Conservation (phyloP, 805 yeast genomes). For the Candida michaelii region DNA sequence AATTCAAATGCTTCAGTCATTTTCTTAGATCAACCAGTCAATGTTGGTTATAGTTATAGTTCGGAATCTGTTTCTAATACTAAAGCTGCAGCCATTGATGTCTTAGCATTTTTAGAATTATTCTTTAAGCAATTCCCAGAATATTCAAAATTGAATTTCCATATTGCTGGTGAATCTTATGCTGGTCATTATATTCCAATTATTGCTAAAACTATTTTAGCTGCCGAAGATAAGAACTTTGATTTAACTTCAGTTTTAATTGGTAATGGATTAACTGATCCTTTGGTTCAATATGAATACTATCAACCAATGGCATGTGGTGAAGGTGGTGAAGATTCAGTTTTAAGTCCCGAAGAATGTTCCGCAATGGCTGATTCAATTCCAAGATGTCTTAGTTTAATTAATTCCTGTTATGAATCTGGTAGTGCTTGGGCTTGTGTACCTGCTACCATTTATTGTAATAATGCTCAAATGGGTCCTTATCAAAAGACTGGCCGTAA, state of each 20-base stretch:
- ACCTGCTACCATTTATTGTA: constrained; percentile 90
- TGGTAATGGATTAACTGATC: constrained; percentile 92
- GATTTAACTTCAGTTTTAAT: constrained; percentile 77
- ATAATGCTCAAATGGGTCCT: constrained; percentile 77
- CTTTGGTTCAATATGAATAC: constrained; percentile 71
- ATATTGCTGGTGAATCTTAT: constrained; percentile 45
- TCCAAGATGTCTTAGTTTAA: constrained; percentile 74
- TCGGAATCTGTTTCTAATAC: constrained; percentile 31
- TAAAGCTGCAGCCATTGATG: constrained; percentile 35
- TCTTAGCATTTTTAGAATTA: constrained; percentile 37
- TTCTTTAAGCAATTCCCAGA: constrained; percentile 39
- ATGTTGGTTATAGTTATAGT: constrained; percentile 35
- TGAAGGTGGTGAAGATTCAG: constrained; percentile 77
- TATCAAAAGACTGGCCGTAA: constrained; percentile 84
- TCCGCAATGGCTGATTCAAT: constrained; percentile 57
- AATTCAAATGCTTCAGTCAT: constrained; percentile 39
- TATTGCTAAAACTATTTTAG: constrained; percentile 43
- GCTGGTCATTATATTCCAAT: constrained; percentile 50
- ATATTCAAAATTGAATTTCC: constrained; percentile 27
- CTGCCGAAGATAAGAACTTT: constrained; percentile 38
- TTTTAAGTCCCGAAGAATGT: constrained; percentile 69
- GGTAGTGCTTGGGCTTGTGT: constrained; percentile 81
- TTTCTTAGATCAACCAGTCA: constrained; percentile 40
- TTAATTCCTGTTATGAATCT: constrained; percentile 73
- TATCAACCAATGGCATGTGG: constrained; percentile 97